Percentiles rank a stretch among this genome's conserved stretches.
Evolutionary conservation across 1,284 basidiomycete species (phyloP).

Genomic region (Moesziomyces sp.): DNA sequence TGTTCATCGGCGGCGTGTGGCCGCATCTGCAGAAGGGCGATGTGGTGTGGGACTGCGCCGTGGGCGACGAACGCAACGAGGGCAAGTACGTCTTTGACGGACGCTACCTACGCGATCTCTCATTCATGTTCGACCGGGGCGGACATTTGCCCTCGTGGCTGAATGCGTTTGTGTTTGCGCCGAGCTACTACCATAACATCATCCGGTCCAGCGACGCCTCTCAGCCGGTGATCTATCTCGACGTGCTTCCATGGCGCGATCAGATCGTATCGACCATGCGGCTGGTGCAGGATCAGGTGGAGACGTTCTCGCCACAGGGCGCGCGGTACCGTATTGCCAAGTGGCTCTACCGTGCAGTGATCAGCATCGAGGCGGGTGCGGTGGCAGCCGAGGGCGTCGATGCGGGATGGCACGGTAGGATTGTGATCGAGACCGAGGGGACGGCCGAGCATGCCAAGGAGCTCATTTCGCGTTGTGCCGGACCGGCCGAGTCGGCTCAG

Average conservation of each 20-base stretch:
- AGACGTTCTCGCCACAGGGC: slow-evolving; percentile 65
- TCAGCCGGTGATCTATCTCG: slow-evolving; percentile 62
- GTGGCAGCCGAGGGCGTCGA: slow-evolving; percentile 54
- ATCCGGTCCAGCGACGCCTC: slow-evolving; percentile 52
- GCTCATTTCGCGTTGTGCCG: slow-evolving; percentile 55
- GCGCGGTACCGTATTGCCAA: slow-evolving; percentile 67
- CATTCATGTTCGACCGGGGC: slow-evolving; percentile 63
- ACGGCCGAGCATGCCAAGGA: slow-evolving; percentile 64
- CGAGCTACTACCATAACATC: slow-evolving; percentile 69
- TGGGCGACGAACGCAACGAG: slow-evolving; percentile 59
- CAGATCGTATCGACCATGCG: slow-evolving; percentile 65
- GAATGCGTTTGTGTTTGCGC: slow-evolving; percentile 66
- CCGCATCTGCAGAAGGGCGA: slow-evolving; percentile 66
- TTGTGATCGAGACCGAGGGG: slow-evolving; percentile 64
- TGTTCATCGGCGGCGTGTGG: slow-evolving; percentile 67
- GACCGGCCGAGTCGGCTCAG: slow-evolving; percentile 46
- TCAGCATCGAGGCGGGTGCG: slow-evolving; percentile 51
- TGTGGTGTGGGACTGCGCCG: slow-evolving; percentile 68
- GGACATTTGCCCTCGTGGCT: slow-evolving; percentile 69
- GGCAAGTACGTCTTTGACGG: slow-evolving; percentile 68
- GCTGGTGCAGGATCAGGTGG: slow-evolving; percentile 68
- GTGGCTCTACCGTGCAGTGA: slow-evolving; percentile 68
- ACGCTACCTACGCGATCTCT: slow-evolving; percentile 63
- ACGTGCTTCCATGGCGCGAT: slow-evolving; percentile 65
- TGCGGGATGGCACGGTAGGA: slow-evolving; percentile 51